phyloP scores from a whole-genome alignment of 805 yeast genomes.

The Ogataea philodendri region DNA sequence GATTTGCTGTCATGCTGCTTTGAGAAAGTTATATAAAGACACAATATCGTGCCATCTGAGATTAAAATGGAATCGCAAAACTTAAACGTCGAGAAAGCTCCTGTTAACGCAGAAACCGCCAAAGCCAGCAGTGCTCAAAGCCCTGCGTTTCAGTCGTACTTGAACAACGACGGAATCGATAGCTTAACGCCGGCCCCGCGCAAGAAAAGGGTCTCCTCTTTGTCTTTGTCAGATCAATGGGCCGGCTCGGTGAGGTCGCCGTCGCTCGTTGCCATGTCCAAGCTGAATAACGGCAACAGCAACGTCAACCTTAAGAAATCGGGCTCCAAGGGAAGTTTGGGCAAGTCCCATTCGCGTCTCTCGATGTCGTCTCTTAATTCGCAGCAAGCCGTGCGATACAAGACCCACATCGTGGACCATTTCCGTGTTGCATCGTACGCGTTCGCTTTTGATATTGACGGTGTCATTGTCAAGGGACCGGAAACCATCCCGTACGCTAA shows the following conservation, averaged over 20 bases:
- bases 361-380: constrained; percentile 27
- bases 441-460: constrained; percentile 91
- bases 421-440: constrained; percentile 77
- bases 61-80: constrained; percentile 9
- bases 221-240: constrained; percentile 75
- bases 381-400: constrained; percentile 38
- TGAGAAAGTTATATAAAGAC: constrained; percentile 4
- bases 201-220: constrained; percentile 60
- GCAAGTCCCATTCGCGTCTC: constrained; percentile 26
- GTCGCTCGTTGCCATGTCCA: constrained; percentile 24
- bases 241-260: constrained; percentile 36
- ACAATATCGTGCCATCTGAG: background rate
- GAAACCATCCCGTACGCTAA: constrained; percentile 79
- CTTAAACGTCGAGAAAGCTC: constrained; percentile 17
- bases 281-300: constrained; percentile 14
- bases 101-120: constrained; percentile 15
- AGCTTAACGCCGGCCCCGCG: constrained; percentile 59
- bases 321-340: constrained; percentile 20
- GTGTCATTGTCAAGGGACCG: constrained; percentile 84
- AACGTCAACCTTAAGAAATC: constrained; percentile 24
- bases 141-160: constrained; percentile 42
- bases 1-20: background rate
- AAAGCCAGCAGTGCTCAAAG: constrained; percentile 14
- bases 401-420: constrained; percentile 60
- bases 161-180: constrained; percentile 74